These are phyloP conservation scores for Lentinula aciculospora DNA, from an alignment of 768 basidiomycete genomes.

Conservation along the genomic window DNA sequence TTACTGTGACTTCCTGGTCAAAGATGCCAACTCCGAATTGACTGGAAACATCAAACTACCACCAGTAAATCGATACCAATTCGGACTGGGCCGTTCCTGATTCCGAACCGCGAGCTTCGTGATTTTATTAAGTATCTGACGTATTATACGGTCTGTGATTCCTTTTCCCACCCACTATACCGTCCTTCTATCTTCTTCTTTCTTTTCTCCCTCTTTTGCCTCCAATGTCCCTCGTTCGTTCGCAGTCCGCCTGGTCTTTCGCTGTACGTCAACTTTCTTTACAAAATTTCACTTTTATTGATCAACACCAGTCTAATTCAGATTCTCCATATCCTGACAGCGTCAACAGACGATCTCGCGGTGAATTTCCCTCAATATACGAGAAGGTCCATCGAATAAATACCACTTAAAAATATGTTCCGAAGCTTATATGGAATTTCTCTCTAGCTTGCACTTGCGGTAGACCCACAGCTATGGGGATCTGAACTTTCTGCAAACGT, in stretches of 20 bases:
- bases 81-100: neutral
- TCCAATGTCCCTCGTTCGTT: conserved; percentile 4
- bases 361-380: conserved; percentile 18
- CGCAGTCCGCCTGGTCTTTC: conserved; percentile 5
- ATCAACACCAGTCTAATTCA: conserved; percentile 5
- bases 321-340: conserved; percentile 17
- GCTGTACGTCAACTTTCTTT: neutral
- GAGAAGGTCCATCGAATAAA: neutral
- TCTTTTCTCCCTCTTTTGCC: neutral
- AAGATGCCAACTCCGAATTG: no score
- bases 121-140: neutral
- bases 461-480: conserved; percentile 55
- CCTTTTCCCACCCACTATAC: conserved; percentile 3
- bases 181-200: neutral
- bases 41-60: no score
- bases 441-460: conserved; percentile 41
- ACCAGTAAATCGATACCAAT: no score
- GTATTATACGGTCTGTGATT: neutral
- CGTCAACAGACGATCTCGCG: conserved; percentile 1
- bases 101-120: neutral
- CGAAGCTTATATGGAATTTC: neutral
- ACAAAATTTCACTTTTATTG: neutral
- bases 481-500: conserved; percentile 37
- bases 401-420: no score
- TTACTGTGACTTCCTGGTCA: no score